phyloP scores from a whole-genome alignment of 2,329 filamentous ascomycete species.

The Coleophoma eucalyptorum region DNA sequence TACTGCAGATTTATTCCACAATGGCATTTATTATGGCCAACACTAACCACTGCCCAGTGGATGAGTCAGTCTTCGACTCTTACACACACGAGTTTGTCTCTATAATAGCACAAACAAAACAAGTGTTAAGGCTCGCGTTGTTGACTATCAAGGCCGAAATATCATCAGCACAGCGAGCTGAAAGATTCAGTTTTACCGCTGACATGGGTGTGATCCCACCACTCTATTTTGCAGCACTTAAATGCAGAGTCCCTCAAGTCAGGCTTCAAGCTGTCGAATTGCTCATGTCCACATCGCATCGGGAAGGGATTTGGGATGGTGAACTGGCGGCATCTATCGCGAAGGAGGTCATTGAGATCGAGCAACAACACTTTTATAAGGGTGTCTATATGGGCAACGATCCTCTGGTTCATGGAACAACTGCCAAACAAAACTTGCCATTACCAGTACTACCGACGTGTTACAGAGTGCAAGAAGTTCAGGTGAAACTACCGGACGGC shows the following conservation, averaged over 20 bases:
- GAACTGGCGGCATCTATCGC: constrained; percentile 27
- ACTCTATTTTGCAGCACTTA: constrained; percentile 41
- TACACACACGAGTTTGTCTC: constrained; percentile 28
- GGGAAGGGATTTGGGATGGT: constrained; percentile 39
- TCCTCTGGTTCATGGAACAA: constrained; percentile 3
- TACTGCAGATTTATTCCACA: constrained; percentile 35
- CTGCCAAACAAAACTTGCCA: constrained; percentile 6
- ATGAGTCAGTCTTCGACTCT: constrained; percentile 34
- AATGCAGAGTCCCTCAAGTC: constrained; percentile 39
- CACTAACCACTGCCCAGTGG: constrained; percentile 24
- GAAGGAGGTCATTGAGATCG: constrained; percentile 33
- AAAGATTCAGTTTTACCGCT: constrained; percentile 29
- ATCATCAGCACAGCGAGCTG: constrained; percentile 1
- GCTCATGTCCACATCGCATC: constrained; percentile 25
- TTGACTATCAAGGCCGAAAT: not conserved
- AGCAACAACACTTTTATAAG: constrained; percentile 28
- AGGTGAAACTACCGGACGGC: constrained; percentile 6
- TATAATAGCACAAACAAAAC: constrained; percentile 23
- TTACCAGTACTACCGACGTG: constrained; percentile 15
- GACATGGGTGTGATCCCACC: constrained; percentile 42
- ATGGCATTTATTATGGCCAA: constrained; percentile 40
- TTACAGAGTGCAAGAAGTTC: constrained; percentile 16
- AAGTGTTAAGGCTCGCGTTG: constrained; percentile 1
- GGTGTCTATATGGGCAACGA: constrained; percentile 7
- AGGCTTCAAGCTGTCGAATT: constrained; percentile 33